Percentiles rank a stretch among this genome's conserved stretches.
Conservation (phyloP, 2,329 filamentous ascomycete genomes). For the Scytalidium lignicola region DNA sequence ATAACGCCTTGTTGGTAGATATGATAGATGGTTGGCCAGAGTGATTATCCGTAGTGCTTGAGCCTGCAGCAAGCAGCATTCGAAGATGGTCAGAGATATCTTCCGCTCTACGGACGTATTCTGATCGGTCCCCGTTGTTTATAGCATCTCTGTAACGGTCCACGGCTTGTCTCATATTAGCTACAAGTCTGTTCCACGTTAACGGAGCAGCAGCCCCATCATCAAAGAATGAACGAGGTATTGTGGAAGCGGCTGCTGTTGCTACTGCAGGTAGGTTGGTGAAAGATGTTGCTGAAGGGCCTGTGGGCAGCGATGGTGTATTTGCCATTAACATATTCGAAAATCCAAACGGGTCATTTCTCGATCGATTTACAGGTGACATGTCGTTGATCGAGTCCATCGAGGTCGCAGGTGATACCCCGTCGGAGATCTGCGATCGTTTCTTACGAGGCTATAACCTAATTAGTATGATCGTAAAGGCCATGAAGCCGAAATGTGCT, state of each 20-base stretch:
- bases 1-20: slow-evolving; percentile 93
- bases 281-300: slow-evolving; percentile 46
- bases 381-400: slow-evolving; percentile 78
- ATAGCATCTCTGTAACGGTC: slow-evolving; percentile 90
- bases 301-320: slow-evolving; percentile 29
- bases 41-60: slow-evolving; percentile 96
- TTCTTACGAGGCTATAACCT: slow-evolving; percentile 51
- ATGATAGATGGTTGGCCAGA: slow-evolving; percentile 99
- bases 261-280: slow-evolving; percentile 38
- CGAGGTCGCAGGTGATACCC: slow-evolving; percentile 79
- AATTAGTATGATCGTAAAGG: slow-evolving; percentile 15
- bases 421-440: slow-evolving; percentile 53
- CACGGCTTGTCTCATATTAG: slow-evolving; percentile 88
- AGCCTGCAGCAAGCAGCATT: slow-evolving; percentile 88
- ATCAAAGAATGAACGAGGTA: slow-evolving; percentile 84
- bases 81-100: slow-evolving; percentile 96
- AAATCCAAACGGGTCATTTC: slow-evolving; percentile 46
- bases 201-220: slow-evolving; percentile 75
- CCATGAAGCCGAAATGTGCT: slow-evolving; percentile 23
- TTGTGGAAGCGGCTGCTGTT: slow-evolving; percentile 39
- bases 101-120: slow-evolving; percentile 92
- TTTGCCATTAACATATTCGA: no score
- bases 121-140: slow-evolving; percentile 72
- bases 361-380: slow-evolving; percentile 53
- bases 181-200: slow-evolving; percentile 84